Evolutionary conservation across 108 stramenopile genomes (phyloP), one percentile per base, ranked within the genome.

Genomic region (Cyclostephanos invisitatus): DNA sequence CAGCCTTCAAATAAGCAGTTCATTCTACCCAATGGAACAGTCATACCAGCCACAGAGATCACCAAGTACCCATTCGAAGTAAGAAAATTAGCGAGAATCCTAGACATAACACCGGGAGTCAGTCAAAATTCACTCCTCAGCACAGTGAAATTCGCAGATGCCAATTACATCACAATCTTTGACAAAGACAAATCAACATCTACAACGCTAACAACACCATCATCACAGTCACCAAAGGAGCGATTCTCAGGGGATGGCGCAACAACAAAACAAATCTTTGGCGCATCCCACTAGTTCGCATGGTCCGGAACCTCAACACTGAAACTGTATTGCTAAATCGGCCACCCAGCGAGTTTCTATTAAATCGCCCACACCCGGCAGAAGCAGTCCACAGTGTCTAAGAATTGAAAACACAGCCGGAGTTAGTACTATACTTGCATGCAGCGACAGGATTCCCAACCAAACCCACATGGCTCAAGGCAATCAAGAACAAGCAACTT

Each of bases 391-490:
- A 73, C 35, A 65, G 21, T 35, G 64, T 67, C 4, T 67, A 58
- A 3, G 32, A 66, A 47, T 8, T 67, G 7, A 21, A 36, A 5
- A 55, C 42, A 5, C 12, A 12, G 2, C 25, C 42, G 18, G 18
- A 75, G 20, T 40, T 68, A 10, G 40, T 75, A 0, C 4, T 20
- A 28, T 75, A 29, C 14, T 17, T 25, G 5, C 73, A 74, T 53
- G 73, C 73, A n/a, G 1, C 73, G 5, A 55, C 38, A 27, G 47
- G 62, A 37, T 65, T 40, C 44, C 49, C 62, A 22, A 64, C 64
- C 0, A 73, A 56, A 64, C 28, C 21, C 15, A 60, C 57, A 2
- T 68, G 67, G 74, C 5, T 53, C 3, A 50, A 56, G 48, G 67
- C 74, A 2, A 75, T 68, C 40, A 38, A 68, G 32, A 32, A 32